These are phyloP conservation scores for Vitis hybrid DNA, from an alignment of 177 flowering plant species.

Conservation along the genomic window DNA sequence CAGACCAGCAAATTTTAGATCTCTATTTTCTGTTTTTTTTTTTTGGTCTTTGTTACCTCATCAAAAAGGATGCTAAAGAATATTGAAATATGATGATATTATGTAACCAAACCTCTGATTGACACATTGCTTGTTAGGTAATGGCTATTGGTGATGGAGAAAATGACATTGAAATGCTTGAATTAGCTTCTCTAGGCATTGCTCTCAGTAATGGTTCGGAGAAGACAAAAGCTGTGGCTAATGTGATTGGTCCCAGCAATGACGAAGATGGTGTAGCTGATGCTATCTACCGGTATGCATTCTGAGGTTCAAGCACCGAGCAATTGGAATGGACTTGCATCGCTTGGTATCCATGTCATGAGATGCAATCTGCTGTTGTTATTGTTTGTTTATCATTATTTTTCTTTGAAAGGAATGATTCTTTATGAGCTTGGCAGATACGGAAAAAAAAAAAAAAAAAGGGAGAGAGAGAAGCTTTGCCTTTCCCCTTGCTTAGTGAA, in stretches of 20 bases:
- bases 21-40: neutral
- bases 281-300: conserved; percentile 91
- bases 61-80: no score
- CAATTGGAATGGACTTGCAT: no score
- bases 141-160: conserved; percentile 99
- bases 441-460: no score
- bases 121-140: conserved; percentile 33
- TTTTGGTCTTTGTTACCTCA: neutral
- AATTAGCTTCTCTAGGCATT: conserved; percentile 81
- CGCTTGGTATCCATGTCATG: no score
- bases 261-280: conserved; percentile 97
- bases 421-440: no score
- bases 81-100: neutral
- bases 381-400: neutral
- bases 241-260: conserved; percentile 75
- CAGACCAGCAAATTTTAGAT: neutral
- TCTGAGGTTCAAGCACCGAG: conserved; percentile 33
- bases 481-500: no score
- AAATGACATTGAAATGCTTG: conserved; percentile 93
- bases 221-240: conserved; percentile 81
- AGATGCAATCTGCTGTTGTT: no score
- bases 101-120: neutral
- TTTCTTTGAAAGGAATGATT: neutral
- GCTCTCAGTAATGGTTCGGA: conserved; percentile 93
- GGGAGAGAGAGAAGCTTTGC: no score